phyloP scores from a whole-genome alignment of 345 rosid genomes.

The Raphanus sativus region DNA sequence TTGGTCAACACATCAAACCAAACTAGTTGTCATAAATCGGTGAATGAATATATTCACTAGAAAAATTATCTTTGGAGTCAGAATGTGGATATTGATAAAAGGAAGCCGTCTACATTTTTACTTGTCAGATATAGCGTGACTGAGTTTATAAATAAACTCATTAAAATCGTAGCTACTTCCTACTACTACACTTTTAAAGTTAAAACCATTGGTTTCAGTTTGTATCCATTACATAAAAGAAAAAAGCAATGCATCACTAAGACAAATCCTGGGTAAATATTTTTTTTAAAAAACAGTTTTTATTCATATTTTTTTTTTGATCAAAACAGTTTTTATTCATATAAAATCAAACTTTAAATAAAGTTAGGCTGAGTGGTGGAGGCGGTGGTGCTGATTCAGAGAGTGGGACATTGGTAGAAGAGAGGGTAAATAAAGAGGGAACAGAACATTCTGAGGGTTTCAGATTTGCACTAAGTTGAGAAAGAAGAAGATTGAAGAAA shows the following conservation, averaged over 20 bases:
- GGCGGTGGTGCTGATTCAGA: constrained; percentile 44
- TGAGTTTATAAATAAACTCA: not conserved
- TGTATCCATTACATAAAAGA: constrained; percentile 15
- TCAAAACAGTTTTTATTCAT: not conserved
- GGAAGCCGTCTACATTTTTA: not conserved
- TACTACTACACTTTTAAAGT: not conserved
- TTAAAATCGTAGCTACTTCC: constrained; percentile 10
- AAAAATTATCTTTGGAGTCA: not conserved
- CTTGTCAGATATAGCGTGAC: not conserved
- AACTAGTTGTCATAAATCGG: constrained; percentile 5
- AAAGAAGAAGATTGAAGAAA: constrained; percentile 35
- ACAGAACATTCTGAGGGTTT: constrained; percentile 36
- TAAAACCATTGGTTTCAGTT: constrained; percentile 5
- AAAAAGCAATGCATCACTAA: constrained; percentile 9
- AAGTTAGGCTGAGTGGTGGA: constrained; percentile 37
- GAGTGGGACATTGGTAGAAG: constrained; percentile 24
- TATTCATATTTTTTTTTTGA: too few relatives aligned
- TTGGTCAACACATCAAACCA: constrained; percentile 28
- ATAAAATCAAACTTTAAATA: not conserved
- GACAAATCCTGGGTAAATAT: constrained; percentile 16
- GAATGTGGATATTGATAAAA: not conserved
- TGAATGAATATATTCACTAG: not conserved
- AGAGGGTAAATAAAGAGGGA: not conserved
- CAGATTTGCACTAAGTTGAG: constrained; percentile 27
- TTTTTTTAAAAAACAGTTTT: too few relatives aligned